Evolutionary conservation across 257 asterid genomes (phyloP), one percentile per base, ranked within the genome.

Genomic region (Primulina eburnea): DNA sequence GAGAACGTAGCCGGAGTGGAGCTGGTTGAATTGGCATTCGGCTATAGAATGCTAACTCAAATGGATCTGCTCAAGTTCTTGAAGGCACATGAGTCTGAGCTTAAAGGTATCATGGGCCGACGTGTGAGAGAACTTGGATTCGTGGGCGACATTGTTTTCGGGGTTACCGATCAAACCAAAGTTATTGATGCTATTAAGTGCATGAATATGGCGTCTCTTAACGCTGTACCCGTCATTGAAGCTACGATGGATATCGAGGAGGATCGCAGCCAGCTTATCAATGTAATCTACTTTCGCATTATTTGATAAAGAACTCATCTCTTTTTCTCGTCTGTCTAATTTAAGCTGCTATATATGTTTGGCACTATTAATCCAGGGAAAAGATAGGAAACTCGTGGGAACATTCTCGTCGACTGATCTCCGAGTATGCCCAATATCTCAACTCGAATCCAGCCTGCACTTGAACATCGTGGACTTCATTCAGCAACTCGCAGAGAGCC

Each of bases 371-470:
- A 24, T 24, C 26, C 83, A 94, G 97, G 96, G 84, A 1, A 85
- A 81, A 64, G 81, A 71, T 5, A 72, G 86, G 87, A 89, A 78
- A 82, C 83, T 89, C 0, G 86, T 87, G 61, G 97, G 90, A n/a
- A 90, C 96, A n/a, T 88, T 93, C 63, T 93, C 99, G 0, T 87
- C 96, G 0, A 85, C 96, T 0, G 97, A 93, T 74, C 82, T 93
- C 12, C 75, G 90, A 59, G 89, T 90, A 29, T 89, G 97, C 75
- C 85, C 90, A 0, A 69, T 81, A 12, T 74, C 88, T 1, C 80
- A 82, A 12, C 85, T 90, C 14, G 79, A 71, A 21, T 77, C 85
- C 0, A 84, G 88, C 75, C 64, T 87, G 61, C 78, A 81, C 7
- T 16, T 76, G 81, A 75, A 79, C 8, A 81, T 85, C 11, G 56